phyloP scores from a whole-genome alignment of 495 filamentous ascomycete species.

The Astrocystis sublimbata region DNA sequence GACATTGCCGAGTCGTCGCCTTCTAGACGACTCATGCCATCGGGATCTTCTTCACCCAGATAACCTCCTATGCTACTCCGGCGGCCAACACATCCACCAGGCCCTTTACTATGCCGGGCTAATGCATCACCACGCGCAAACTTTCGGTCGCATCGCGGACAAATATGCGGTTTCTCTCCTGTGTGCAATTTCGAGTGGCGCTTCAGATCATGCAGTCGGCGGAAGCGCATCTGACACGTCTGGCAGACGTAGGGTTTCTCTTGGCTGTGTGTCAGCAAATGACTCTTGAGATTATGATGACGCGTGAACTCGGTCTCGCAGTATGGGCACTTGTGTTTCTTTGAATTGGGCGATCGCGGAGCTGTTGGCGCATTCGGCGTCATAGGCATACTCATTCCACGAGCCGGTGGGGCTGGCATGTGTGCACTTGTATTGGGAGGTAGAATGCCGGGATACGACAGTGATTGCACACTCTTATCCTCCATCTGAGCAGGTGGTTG shows the following conservation, averaged over 20 bases:
- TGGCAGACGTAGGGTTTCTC: conserved; percentile 95
- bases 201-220: conserved; percentile 92
- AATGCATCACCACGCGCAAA: conserved; percentile 96
- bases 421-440: conserved; percentile 26
- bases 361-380: conserved; percentile 55
- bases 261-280: conserved; percentile 96
- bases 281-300: conserved; percentile 98
- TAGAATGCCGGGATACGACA: conserved; percentile 48
- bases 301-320: conserved; percentile 96
- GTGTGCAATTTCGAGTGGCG: conserved; percentile 95
- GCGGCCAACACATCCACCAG: conserved; percentile 91
- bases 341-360: conserved; percentile 63
- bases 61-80: conserved; percentile 85
- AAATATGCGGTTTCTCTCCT: conserved; percentile 92
- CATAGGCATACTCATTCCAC: conserved; percentile 77
- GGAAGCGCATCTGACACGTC: conserved; percentile 85
- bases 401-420: conserved; percentile 48
- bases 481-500: conserved; percentile 51
- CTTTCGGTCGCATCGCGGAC: conserved; percentile 86
- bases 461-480: conserved; percentile 47
- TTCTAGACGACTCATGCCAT: conserved; percentile 52
- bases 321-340: conserved; percentile 95
- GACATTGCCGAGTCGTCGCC: conserved; percentile 76
- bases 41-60: conserved; percentile 73
- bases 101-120: conserved; percentile 92